Conservation (phyloP, 805 yeast genomes). For the Hermanozyma aechmeae region DNA sequence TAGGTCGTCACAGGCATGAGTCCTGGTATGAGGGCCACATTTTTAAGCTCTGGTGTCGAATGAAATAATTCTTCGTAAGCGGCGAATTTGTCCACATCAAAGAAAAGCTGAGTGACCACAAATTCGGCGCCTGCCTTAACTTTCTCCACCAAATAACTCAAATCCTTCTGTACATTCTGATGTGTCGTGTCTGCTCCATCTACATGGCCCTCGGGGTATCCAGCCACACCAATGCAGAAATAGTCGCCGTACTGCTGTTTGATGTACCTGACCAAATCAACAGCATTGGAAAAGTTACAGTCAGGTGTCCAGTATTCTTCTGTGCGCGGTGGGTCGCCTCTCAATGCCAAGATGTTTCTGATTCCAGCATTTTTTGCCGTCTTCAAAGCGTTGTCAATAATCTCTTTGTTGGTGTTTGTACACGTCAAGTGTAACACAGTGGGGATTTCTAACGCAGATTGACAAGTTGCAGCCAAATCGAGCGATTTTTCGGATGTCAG, state of each 20-base stretch:
- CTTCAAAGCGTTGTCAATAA: constrained; percentile 71
- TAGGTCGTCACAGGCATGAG: constrained; percentile 86
- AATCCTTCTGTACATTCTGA: constrained; percentile 60
- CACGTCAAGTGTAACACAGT: constrained; percentile 94
- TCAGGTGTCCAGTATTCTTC: constrained; percentile 48
- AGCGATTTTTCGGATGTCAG: constrained; percentile 81
- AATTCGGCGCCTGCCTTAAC: constrained; percentile 93
- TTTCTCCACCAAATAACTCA: constrained; percentile 76
- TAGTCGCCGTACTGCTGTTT: constrained; percentile 61
- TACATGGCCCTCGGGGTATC: constrained; percentile 95
- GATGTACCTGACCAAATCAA: constrained; percentile 79
- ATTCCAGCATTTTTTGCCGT: constrained; percentile 73
- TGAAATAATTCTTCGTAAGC: constrained; percentile 50
- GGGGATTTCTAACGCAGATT: constrained; percentile 67
- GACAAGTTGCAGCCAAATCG: constrained; percentile 72
- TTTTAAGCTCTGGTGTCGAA: constrained; percentile 27
- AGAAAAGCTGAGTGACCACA: constrained; percentile 84
- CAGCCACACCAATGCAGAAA: constrained; percentile 94
- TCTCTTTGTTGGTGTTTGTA: constrained; percentile 73
- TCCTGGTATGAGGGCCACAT: constrained; percentile 71
- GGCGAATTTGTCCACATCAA: constrained; percentile 72
- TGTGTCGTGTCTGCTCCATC: constrained; percentile 62
- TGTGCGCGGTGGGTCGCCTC: constrained; percentile 94
- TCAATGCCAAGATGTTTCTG: constrained; percentile 77
- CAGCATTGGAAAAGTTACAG: constrained; percentile 66